Base-by-base conservation (phyloP, 371 early-diverging fungal species). In the Mortierella sp. region DNA sequence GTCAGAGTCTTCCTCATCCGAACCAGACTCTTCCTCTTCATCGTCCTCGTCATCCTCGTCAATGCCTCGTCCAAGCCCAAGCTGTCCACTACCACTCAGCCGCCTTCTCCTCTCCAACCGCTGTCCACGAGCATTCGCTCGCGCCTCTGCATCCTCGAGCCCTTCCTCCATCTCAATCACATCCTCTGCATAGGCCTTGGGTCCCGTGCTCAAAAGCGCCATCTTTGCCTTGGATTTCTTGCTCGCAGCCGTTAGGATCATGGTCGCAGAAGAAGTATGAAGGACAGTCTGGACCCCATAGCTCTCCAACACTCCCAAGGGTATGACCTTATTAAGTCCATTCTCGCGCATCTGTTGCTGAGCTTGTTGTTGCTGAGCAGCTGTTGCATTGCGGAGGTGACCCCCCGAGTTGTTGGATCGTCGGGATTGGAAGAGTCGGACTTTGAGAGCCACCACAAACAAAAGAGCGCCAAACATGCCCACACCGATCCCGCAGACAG, bases 81-180 rank as follows among this genome's bases (percentile, higher is more conserved):
- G 59, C 19, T 59, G 59, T 14, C 59, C 34, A 16, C 31, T 1
- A 10, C 59, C 31, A 31, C 59, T n/a, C 31, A 31, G 19, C 34
- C 67, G 46, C 19, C 72, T 61, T 46, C 82, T 73, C 13, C 73
- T 75, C 28, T 75, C 24, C 13, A 51, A 53, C 8, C 76, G 69
- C 71, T 76, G 76, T 48, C 74, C 59, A 13, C 81, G 75, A 9
- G 73, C 71, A 48, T 73, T 48, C 34, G 44, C 75, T 26, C 81
- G 67, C 0, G 67, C 78, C 10, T 72, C 74, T 1, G 48, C 21
- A 19, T 74, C 74, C 37, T 85, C 81, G 3, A 79, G 55, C 3
- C 81, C 86, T 37, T 85, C 81, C 67, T 85, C 86, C 86, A 85
- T 81, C 74, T 81, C 81, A 24, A 79, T 72, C 57, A 79, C 81